These are phyloP conservation scores for Hymenoscyphus fraxineus DNA, from an alignment of 2,329 filamentous ascomycete species.

Conservation along the genomic window DNA sequence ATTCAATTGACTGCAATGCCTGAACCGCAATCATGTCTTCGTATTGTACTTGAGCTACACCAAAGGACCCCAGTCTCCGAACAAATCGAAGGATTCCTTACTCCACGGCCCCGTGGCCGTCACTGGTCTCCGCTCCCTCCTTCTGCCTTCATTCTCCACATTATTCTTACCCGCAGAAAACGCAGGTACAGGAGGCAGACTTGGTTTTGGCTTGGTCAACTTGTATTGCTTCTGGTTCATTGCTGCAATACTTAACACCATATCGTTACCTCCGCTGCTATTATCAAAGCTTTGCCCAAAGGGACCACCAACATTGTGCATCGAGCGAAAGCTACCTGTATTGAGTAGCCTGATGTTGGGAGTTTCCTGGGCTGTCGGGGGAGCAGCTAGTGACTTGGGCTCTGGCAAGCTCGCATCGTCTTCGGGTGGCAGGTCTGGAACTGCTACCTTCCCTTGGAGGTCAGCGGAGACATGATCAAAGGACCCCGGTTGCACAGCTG, in stretches of 20 bases:
- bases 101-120: conserved; percentile 34
- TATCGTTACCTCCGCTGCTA: background rate
- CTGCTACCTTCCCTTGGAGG: background rate
- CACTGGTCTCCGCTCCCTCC: conserved; percentile 4
- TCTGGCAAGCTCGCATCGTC: background rate
- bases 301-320: background rate
- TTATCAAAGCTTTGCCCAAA: background rate
- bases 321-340: conserved; percentile 7
- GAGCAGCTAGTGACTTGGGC: background rate
- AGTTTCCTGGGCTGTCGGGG: background rate
- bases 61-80: conserved; percentile 30
- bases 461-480: background rate
- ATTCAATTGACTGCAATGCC: background rate
- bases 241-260: conserved; percentile 5
- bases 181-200: background rate
- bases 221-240: conserved; percentile 18
- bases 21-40: background rate
- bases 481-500: background rate
- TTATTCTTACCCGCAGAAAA: background rate
- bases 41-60: background rate
- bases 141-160: background rate
- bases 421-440: background rate
- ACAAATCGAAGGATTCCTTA: conserved; percentile 36
- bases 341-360: background rate
- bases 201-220: conserved; percentile 25